Base-by-base conservation (phyloP, 2,329 filamentous ascomycete species). In the Apiospora saccharicola region DNA sequence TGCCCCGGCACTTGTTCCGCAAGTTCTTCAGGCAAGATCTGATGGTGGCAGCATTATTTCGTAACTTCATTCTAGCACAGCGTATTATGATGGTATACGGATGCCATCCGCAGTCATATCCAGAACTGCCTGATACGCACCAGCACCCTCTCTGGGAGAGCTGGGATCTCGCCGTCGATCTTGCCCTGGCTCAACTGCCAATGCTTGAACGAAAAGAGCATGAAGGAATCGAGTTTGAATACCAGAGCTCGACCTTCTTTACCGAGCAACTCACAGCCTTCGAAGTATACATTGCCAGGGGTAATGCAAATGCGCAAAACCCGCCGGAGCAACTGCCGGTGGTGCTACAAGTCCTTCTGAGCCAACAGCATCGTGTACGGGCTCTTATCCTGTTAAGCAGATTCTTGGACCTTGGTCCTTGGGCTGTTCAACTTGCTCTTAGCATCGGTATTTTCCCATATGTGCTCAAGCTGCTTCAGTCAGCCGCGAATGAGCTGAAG, bases 401-500 rank as follows among this genome's bases (percentile, higher is more conserved):
- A 76, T 99, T 99, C 82, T 86, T 99, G 26, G 96, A 99, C 78
- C 89, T 98, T 51, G 96, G 96, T 0, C 96, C 96, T 0, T 99
- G 96, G 96, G 97, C 96, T 43, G 96, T 99, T n/a, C 96, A 98
- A 81, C 90, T 99, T 53, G 96, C 96, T 22, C 88, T 99, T 22
- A 98, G 95, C 82, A 99, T 99, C 74, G 96, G 96, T 34, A 99
- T 99, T 74, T 99, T 99, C 82, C 96, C 96, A 0, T 99, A 99
- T 80, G 96, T 99, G n/a, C 86, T 99, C 46, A 99, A 99, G 83
- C 87, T 99, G 37, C 86, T 99, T 24, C 96, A 99, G 81, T 98
- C 96, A 5, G 96, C 97, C 67, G 96, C 96, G 0, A 90, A 94
- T 67, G 96, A 99, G 82, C 85, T 99, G 74, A 98, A 98, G 80